Evolutionary conservation across 768 basidiomycete genomes (phyloP).

Genomic region (Scleroderma bovista): DNA sequence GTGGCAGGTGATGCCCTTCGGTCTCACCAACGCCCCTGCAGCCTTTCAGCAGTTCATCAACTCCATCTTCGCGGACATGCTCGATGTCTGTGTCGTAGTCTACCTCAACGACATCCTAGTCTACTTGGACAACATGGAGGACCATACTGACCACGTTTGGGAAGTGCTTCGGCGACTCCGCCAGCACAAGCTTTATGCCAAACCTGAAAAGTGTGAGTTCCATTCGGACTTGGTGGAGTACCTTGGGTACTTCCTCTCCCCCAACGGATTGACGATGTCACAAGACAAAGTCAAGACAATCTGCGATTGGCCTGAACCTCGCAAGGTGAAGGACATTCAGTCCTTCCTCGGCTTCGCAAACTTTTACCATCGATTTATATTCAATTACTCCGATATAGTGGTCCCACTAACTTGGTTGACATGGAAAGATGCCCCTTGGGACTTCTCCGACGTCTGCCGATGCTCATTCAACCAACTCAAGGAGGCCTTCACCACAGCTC

Average conservation of each 20-base stretch:
- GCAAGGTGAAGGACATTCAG: conserved; percentile 29
- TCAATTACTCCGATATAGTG: conserved; percentile 28
- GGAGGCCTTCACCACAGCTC: background rate
- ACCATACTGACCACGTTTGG: conserved; percentile 7
- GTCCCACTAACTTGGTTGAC: conserved; percentile 26
- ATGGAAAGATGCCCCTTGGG: conserved; percentile 10
- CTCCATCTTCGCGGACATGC: conserved; percentile 3
- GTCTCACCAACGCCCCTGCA: conserved; percentile 31
- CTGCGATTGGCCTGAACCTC: conserved; percentile 21
- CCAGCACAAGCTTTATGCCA: conserved; percentile 21
- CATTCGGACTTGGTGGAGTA: conserved; percentile 18
- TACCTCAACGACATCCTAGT: no score
- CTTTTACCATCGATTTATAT: conserved; percentile 40
- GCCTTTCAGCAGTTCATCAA: conserved; percentile 20
- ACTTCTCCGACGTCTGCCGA: background rate
- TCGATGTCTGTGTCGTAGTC: conserved; percentile 32
- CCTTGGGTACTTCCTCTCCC: conserved; percentile 29
- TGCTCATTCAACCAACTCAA: conserved; percentile 24
- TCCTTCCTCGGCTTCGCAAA: conserved; percentile 42
- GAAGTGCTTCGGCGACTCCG: conserved; percentile 17
- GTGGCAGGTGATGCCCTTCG: conserved; percentile 31
- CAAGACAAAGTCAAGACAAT: conserved; percentile 31
- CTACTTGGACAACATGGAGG: no score
- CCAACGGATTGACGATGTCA: conserved; percentile 31
- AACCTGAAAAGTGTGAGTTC: conserved; percentile 12